Evolutionary conservation across 2,329 filamentous ascomycete species (phyloP).

Genomic region (Exutisphaerella laricina): DNA sequence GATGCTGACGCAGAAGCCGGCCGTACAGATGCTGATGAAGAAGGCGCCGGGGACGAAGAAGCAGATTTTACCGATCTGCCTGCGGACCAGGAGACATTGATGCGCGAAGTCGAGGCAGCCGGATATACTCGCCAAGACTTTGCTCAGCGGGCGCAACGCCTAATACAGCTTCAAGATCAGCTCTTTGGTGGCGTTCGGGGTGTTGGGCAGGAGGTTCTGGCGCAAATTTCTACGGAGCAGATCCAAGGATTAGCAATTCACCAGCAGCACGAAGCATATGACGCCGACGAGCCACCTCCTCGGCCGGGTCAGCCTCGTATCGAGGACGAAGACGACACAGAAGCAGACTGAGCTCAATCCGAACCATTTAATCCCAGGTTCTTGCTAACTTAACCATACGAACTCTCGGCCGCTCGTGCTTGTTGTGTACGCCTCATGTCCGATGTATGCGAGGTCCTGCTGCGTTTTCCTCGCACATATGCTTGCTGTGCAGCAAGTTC

Average conservation of each 20-base stretch:
- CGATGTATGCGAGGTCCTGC: slow-evolving; percentile 7
- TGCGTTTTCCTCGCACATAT: slow-evolving; percentile 12
- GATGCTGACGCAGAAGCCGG: slow-evolving; percentile 5
- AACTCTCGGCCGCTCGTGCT: slow-evolving; percentile 4
- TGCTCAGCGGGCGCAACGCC: slow-evolving; percentile 6
- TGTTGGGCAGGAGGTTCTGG: not conserved
- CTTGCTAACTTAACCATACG: too few species aligned
- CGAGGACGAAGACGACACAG: slow-evolving; percentile 2
- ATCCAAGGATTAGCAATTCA: not conserved
- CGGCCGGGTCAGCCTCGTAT: not conserved
- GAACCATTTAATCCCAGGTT: slow-evolving; percentile 12
- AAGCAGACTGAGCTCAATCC: slow-evolving; percentile 9
- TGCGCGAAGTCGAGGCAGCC: slow-evolving; percentile 24
- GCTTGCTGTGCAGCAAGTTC: slow-evolving; percentile 27
- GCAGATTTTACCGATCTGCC: slow-evolving; percentile 14
- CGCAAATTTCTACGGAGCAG: not conserved
- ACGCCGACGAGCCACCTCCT: not conserved
- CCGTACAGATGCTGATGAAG: slow-evolving; percentile 9
- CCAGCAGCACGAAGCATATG: not conserved
- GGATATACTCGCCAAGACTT: slow-evolving; percentile 17
- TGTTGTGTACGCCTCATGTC: slow-evolving; percentile 6
- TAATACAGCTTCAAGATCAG: slow-evolving; percentile 5
- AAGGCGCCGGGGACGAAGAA: not conserved
- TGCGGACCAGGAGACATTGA: slow-evolving; percentile 25
- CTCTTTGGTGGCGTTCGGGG: slow-evolving; percentile 5